Evolutionary conservation across 2,329 filamentous ascomycete species (phyloP), one percentile per base, ranked within the genome.

Genomic region (Sordariomycetes sp.): DNA sequence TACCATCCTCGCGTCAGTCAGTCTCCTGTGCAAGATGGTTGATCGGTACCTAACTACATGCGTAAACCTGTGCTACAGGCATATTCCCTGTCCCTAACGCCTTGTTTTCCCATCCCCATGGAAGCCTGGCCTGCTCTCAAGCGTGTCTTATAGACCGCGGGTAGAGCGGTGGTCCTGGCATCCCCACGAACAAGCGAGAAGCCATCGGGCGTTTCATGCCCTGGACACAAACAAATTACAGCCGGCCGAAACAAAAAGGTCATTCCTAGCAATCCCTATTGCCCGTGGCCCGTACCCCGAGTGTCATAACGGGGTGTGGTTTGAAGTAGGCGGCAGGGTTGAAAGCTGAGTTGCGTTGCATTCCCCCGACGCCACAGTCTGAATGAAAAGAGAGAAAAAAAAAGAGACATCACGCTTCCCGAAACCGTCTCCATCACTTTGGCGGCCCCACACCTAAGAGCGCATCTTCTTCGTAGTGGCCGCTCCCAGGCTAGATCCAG

Each of bases 391-490:
- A 48, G 40, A 28, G 43, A 58, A 25, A 37, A 50, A 18, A 35
- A 37, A 18, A 57, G 12, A 22, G 8, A 20, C 35, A 12, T n/a
- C 28, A 46, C 12, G 14, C 37, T n/a, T 14, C 12, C 37, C 14
- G 14, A 14, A 43, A 43, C 37, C 37, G 28, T 32, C 37, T 14
- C 12, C 12, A 50, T 4, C 32, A 10, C 10, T 37, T 8, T 46
- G 14, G 35, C 20, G 24, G 22, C 32, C 35, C 10, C 10, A 54
- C 12, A 37, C 51, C 64, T 62, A 74, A 52, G 66, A 66, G 25
- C 72, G 72, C 51, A 65, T 65, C 58, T 72, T 70, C 65, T 75
- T 75, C 25, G 71, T 59, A 32, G 64, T 62, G 32, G 65, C 60
- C 3, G 68, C 61, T 25, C 63, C 62, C 22, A 72, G 64, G n/a